phyloP scores from a whole-genome alignment of 129 eudicot genomes.

The Artemisia annua region DNA sequence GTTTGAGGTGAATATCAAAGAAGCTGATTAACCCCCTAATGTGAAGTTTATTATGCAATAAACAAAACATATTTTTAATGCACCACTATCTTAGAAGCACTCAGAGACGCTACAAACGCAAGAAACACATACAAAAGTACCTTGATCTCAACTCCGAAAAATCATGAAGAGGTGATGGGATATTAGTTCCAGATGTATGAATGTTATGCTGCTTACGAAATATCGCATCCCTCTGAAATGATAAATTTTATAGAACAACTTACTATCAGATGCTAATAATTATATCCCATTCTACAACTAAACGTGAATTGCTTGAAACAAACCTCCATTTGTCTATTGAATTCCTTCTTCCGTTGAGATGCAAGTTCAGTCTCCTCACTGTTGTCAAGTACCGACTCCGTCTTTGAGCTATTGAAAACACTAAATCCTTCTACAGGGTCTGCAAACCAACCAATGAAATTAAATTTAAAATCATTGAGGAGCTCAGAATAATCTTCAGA shows the following conservation, averaged over 20 bases:
- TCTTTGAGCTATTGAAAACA: slow-evolving; percentile 65
- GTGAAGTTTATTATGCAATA: slow-evolving; percentile 8
- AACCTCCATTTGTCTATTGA: slow-evolving; percentile 84
- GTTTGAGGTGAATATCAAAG: not conserved
- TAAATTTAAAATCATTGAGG: slow-evolving; percentile 10
- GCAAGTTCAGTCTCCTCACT: slow-evolving; percentile 38
- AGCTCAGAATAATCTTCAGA: not conserved
- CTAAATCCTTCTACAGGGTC: slow-evolving; percentile 76
- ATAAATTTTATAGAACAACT: not conserved
- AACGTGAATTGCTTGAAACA: not conserved
- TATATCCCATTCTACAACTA: slow-evolving; percentile 11
- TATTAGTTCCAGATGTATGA: slow-evolving; percentile 74
- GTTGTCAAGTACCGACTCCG: slow-evolving; percentile 38
- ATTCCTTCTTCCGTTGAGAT: slow-evolving; percentile 63
- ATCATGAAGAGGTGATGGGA: slow-evolving; percentile 82
- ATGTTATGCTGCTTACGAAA: slow-evolving; percentile 72
- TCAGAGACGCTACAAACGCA: not conserved
- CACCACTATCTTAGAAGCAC: slow-evolving; percentile 13
- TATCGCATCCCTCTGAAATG: slow-evolving; percentile 67
- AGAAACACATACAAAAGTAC: slow-evolving; percentile 36
- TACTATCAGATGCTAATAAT: not conserved
- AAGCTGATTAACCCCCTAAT: not conserved
- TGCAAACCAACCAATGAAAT: slow-evolving; percentile 27
- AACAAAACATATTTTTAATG: not conserved
- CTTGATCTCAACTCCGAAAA: slow-evolving; percentile 72